Evolutionary conservation across 2,329 filamentous ascomycete species (phyloP), one percentile per base, ranked within the genome.

Genomic region (Trichoderma hamatum): DNA sequence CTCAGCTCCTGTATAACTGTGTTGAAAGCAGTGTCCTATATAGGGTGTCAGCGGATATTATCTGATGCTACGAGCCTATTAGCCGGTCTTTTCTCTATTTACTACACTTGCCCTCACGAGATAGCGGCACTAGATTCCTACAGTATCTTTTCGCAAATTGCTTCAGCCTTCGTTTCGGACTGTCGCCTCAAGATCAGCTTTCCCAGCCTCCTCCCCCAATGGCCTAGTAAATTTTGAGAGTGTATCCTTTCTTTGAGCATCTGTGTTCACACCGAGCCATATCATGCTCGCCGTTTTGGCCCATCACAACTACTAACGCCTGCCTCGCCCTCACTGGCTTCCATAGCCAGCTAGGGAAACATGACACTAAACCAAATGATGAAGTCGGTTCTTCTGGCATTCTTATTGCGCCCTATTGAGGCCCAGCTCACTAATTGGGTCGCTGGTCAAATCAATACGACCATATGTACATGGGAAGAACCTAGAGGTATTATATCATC

Each of bases 401-500:
- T 69, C n/a, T 55, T 70, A 26, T 65, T 72, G 3, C 26, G 68
- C 36, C 71, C 60, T 43, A 66, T 67, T 30, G 59, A 67, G 24
- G 84, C 81, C 21, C 85, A 86, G 70, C 78, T 75, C 74, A 81
- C 65, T 76, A 78, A 78, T 30, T 90, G 88, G 87, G 65, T 73
- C n/a, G 55, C 76, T 1, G 77, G 79, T 46, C 85, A 90, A 75
- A 78, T 87, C 65, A 89, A 86, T 74, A 82, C 85, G 6, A 85
- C 84, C 16, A 86, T 91, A 75, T 91, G 88, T 75, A 78, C 76
- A 59, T 91, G 89, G 89, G 64, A 75, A 61, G 78, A 82, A 72
- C 79, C 80, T 16, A 78, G 82, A 80, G 82, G 82, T 82, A 74
- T 70, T 75, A 67, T 49, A n/a, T 56, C 7, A 30, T 13, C n/a